Conservation (phyloP, 129 eudicot species). For the Tagetes patula region DNA sequence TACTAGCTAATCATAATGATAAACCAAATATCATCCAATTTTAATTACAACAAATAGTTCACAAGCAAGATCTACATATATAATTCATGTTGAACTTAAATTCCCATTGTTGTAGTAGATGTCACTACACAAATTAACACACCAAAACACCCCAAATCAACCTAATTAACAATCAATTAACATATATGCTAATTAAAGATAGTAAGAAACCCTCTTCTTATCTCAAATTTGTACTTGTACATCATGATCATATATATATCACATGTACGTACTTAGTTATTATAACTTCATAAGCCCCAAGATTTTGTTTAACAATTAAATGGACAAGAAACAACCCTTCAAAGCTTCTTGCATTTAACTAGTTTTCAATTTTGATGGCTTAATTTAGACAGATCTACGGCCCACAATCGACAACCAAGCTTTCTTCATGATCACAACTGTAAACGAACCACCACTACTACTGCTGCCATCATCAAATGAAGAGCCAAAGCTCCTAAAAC, state of each 20-base stretch:
- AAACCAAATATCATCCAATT: background rate
- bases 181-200: background rate
- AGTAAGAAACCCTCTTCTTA: background rate
- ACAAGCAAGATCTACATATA: constrained; percentile 19
- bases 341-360: constrained; percentile 20
- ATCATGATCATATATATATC: background rate
- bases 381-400: constrained; percentile 31
- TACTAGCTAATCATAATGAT: background rate
- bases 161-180: constrained; percentile 19
- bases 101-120: constrained; percentile 20
- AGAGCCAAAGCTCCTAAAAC: constrained; percentile 52
- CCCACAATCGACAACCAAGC: constrained; percentile 38
- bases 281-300: background rate
- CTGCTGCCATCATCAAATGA: constrained; percentile 35
- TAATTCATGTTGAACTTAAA: background rate
- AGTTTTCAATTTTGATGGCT: background rate
- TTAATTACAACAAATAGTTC: background rate
- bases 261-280: background rate
- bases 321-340: background rate
- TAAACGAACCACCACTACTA: constrained; percentile 13
- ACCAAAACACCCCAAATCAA: constrained; percentile 23
- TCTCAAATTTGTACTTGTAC: constrained; percentile 7
- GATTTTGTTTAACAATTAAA: background rate
- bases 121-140: constrained; percentile 16
- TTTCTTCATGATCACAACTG: constrained; percentile 36